Base-by-base conservation (phyloP, 805 yeast species). In the Candida ficus region DNA sequence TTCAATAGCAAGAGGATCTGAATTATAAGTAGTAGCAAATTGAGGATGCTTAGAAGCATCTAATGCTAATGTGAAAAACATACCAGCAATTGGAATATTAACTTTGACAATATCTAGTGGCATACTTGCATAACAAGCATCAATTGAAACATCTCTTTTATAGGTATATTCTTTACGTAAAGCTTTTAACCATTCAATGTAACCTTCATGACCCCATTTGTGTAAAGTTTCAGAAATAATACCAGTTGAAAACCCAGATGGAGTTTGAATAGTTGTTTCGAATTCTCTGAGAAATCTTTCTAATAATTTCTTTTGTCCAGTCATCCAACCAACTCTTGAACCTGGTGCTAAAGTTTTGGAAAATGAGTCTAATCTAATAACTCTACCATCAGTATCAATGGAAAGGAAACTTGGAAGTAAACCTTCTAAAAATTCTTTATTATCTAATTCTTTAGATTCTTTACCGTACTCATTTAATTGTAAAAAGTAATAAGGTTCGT, bases 401-500 rank as follows among this genome's bases (percentile, higher is more conserved):
- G 78, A 71, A 31, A 84, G 59, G 64, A 80, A 78, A 11, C 86
- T 77, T n/a, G 80, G 77, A 32, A 74, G 70, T 49, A 80, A 60
- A 6, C 76, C 67, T 39, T 67, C 57, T 34, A 78, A 50, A 50
- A 77, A 73, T 42, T 68, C 70, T 13, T 62, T 50, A 23, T 47
- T 50, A 11, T 11, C 9, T 23, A 48, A 56, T 51, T 63, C 56
- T 38, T 64, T 67, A 14, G 48, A 54, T 43, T 74, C 77, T 20
- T 56, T 49, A 17, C 76, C 67, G 69, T 86, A 91, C 35, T 73
- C 58, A 44, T 83, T 91, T 95, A 90, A 87, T 67, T 91, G 99
- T 61, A 91, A 70, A 70, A 88, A 91, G 70, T 86, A 91, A 78
- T 91, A 91, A 41, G 99, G 99, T 66, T 93, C 99, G 63, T 91